These are phyloP conservation scores for Puccinia horiana DNA, from an alignment of 1,284 basidiomycete species.

Conservation along the genomic window DNA sequence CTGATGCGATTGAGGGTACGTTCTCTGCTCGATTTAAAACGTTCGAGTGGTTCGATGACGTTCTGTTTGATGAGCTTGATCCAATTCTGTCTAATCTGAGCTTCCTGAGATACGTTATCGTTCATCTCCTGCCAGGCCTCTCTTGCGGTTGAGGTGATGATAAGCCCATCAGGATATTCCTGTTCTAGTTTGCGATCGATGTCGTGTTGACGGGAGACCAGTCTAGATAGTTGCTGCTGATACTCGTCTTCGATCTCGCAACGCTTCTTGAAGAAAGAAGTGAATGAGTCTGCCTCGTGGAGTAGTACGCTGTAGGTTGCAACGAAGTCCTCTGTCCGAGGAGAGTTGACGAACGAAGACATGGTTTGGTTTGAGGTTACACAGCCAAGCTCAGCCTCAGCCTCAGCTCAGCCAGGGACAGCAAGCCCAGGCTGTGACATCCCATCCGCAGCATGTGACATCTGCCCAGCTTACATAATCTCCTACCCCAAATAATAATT, in stretches of 20 bases:
- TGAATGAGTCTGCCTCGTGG: conserved; percentile 29
- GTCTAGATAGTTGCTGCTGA: conserved; percentile 20
- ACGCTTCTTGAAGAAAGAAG: conserved; percentile 46
- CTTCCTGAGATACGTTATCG: conserved; percentile 31
- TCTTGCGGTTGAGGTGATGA: conserved; percentile 15
- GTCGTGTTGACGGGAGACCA: conserved; percentile 32
- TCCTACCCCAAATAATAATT: no score
- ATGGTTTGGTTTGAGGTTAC: not conserved
- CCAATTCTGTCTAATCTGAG: conserved; percentile 42
- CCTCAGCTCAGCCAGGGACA: no score
- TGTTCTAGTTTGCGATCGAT: conserved; percentile 20
- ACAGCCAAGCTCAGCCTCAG: no score
- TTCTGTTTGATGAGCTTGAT: conserved; percentile 33
- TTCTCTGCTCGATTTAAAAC: conserved; percentile 25
- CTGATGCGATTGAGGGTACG: conserved; percentile 36
- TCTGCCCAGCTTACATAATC: no score
- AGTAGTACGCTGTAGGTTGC: conserved; percentile 31
- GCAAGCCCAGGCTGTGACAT: no score
- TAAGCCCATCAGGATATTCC: conserved; percentile 13
- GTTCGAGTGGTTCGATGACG: conserved; percentile 44
- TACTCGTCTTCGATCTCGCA: conserved; percentile 49
- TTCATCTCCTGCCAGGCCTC: conserved; percentile 42
- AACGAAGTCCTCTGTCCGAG: conserved; percentile 31
- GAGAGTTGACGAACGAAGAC: not conserved
- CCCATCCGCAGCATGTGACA: no score